Percentiles rank a stretch among this genome's conserved stretches.
phyloP scores from a whole-genome alignment of 2,329 filamentous ascomycete species.

The Penicillium digitatum region DNA sequence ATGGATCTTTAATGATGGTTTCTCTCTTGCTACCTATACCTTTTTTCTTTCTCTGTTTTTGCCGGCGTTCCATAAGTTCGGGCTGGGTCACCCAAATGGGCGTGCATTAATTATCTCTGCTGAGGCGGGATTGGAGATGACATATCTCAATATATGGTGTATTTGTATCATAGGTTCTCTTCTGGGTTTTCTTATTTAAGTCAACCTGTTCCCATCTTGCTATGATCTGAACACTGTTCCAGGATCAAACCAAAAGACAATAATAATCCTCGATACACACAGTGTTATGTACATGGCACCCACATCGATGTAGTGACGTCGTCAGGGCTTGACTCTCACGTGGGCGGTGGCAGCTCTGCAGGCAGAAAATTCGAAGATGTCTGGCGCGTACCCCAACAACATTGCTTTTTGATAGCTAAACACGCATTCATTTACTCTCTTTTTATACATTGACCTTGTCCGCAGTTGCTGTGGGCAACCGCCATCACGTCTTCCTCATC shows the following conservation, averaged over 20 bases:
- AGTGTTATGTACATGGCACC: not conserved
- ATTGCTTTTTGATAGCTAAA: slow-evolving; percentile 6
- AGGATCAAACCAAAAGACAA: not conserved
- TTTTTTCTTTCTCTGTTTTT: slow-evolving; percentile 1
- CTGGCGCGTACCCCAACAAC: slow-evolving; percentile 4
- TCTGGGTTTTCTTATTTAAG: not conserved
- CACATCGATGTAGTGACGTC: slow-evolving; percentile 11
- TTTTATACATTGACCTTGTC: slow-evolving; percentile 15
- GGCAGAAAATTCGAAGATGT: slow-evolving; percentile 26
- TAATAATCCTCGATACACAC: not conserved
- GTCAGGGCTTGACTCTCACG: slow-evolving; percentile 24
- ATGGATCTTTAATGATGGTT: slow-evolving; percentile 32
- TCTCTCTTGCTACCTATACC: slow-evolving; percentile 4
- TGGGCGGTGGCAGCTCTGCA: slow-evolving; percentile 24
- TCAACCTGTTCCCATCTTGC: not conserved
- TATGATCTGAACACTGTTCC: not conserved
- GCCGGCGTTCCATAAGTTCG: slow-evolving; percentile 21
- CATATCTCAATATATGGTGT: slow-evolving; percentile 4
- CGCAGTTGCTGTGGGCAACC: slow-evolving; percentile 22
- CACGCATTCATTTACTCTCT: slow-evolving; percentile 10
- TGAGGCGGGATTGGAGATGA: slow-evolving; percentile 6
- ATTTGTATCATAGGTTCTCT: slow-evolving; percentile 13
- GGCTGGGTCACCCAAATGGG: slow-evolving; percentile 9
- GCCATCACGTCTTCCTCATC: slow-evolving; percentile 31
- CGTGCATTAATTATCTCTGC: slow-evolving; percentile 9